Conservation (phyloP, 2,329 filamentous ascomycete species). For the Leptographium lundbergii region DNA sequence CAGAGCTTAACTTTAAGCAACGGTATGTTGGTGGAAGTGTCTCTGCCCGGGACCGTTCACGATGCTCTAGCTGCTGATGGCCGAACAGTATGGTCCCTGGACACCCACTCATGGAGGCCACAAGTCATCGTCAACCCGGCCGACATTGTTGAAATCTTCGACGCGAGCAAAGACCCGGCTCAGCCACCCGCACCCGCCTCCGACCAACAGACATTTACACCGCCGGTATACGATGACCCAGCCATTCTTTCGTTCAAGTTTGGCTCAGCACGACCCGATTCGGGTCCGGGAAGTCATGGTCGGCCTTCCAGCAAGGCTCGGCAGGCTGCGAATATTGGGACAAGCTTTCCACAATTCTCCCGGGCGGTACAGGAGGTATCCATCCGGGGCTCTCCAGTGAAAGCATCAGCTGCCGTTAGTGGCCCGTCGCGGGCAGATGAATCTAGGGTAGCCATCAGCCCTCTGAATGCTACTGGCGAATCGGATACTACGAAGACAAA, state of each 20-base stretch:
- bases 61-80: not conserved
- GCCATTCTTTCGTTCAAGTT: conserved; percentile 11
- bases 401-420: not conserved
- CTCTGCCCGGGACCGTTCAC: not conserved
- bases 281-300: not conserved
- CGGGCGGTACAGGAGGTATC: not conserved
- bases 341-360: not conserved
- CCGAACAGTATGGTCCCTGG: conserved; percentile 24
- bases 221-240: conserved; percentile 8
- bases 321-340: not conserved
- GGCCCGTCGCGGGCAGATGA: not conserved
- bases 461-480: not conserved
- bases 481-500: not conserved
- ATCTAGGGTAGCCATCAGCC: not conserved
- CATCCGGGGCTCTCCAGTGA: not conserved
- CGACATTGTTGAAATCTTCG: conserved; percentile 18
- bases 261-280: not conserved
- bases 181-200: not conserved
- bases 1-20: conserved; percentile 58
- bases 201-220: conserved; percentile 4
- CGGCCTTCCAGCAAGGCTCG: not conserved
- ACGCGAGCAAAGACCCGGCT: conserved; percentile 4
- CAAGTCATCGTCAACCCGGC: conserved; percentile 31
- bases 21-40: conserved; percentile 35
- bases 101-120: conserved; percentile 26